phyloP scores from a whole-genome alignment of 371 early-diverging fungal species.

The Chytridium lagenaria region DNA sequence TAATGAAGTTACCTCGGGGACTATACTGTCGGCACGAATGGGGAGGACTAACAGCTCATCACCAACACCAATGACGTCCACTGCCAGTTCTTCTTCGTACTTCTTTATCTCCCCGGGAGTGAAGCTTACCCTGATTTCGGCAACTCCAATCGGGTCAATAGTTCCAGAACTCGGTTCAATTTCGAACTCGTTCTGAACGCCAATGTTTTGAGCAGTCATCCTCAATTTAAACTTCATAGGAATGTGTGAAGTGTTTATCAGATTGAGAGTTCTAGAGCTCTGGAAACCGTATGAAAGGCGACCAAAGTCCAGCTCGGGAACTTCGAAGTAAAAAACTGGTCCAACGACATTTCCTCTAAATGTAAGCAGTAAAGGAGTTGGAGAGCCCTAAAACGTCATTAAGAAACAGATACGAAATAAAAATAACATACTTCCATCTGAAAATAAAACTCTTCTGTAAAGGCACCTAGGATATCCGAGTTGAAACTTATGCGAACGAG shows the following conservation, averaged over 20 bases:
- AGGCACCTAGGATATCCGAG: conserved; percentile 54
- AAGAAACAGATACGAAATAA: conserved; percentile 1
- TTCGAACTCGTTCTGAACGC: conserved; percentile 34
- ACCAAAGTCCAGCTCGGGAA: conserved; percentile 48
- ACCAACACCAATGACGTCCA: conserved; percentile 56
- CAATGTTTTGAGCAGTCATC: conserved; percentile 26
- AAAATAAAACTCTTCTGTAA: conserved; percentile 56
- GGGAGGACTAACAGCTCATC: conserved; percentile 43
- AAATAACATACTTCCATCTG: conserved; percentile 47
- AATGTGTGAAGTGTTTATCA: conserved; percentile 59
- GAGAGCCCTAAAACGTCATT: conserved; percentile 47
- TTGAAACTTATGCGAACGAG: conserved; percentile 48
- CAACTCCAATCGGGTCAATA: conserved; percentile 33
- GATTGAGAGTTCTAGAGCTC: conserved; percentile 21
- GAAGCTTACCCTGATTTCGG: conserved; percentile 42
- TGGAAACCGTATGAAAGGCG: conserved; percentile 53
- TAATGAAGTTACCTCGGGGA: conserved; percentile 49
- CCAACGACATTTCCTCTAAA: conserved; percentile 57
- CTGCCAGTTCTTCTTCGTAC: conserved; percentile 41
- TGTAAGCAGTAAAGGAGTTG: conserved; percentile 42
- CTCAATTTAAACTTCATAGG: conserved; percentile 50
- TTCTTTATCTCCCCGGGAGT: conserved; percentile 40
- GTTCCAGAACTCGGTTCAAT: conserved; percentile 44
- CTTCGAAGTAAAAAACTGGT: conserved; percentile 57
- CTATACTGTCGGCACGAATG: conserved; percentile 49